phyloP scores from a whole-genome alignment of 1,284 basidiomycete species.

The Pyrrhoderma noxium region DNA sequence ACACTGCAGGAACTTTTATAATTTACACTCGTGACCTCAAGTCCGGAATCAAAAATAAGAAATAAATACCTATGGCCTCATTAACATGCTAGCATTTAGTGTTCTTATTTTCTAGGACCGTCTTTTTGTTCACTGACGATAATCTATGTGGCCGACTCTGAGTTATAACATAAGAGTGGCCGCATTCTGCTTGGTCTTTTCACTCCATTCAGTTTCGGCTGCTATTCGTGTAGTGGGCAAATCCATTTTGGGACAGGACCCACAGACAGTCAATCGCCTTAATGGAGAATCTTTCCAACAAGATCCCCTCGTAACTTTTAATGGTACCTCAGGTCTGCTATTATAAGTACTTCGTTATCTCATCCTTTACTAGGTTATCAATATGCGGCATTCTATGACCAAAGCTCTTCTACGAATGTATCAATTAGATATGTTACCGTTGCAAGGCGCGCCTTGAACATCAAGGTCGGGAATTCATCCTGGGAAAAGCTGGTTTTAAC shows the following conservation, averaged over 20 bases:
- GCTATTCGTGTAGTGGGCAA: constrained; percentile 20
- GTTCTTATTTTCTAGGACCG: no score
- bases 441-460: constrained; percentile 26
- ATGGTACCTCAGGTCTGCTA: constrained; percentile 29
- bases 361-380: constrained; percentile 30
- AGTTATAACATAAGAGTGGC: not conserved
- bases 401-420: constrained; percentile 24
- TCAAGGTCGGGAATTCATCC: no score
- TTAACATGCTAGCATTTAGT: no score
- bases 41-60: no score
- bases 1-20: no score
- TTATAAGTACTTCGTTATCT: no score
- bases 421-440: constrained; percentile 32
- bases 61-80: no score
- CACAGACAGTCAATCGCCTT: constrained; percentile 34
- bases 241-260: constrained; percentile 31
- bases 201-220: not conserved
- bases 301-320: constrained; percentile 33
- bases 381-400: constrained; percentile 34
- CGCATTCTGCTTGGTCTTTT: not conserved
- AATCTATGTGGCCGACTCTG: not conserved
- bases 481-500: constrained; percentile 34
- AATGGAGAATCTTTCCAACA: constrained; percentile 41
- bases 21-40: no score
- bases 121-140: no score